A percentile compares a stretch with the other conserved stretches of the same genome.
These are phyloP conservation scores for Puccinellia tenuiflora DNA, from an alignment of 176 grass and related monocot genomes.

Conservation along the genomic window DNA sequence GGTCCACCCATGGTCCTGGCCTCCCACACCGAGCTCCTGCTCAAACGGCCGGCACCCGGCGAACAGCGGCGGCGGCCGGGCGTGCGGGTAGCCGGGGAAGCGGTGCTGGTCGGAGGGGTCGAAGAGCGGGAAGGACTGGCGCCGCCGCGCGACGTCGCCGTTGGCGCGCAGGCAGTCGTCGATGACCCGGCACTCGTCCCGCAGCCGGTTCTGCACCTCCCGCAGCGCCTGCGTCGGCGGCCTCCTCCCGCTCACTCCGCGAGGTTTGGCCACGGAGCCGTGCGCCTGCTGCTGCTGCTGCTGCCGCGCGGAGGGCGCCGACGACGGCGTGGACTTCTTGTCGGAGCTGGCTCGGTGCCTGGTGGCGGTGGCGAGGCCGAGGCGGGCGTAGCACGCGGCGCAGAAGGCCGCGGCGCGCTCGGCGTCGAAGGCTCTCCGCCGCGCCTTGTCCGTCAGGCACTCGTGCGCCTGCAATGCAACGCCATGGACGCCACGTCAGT, in stretches of 20 bases:
- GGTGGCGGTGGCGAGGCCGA: neutral
- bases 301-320: neutral
- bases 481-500: neutral
- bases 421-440: slow-evolving; percentile 50
- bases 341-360: neutral
- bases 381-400: slow-evolving; percentile 38
- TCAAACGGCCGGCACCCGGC: neutral
- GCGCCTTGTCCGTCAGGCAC: slow-evolving; percentile 59
- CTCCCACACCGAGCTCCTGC: neutral
- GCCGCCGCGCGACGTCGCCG: slow-evolving; percentile 17
- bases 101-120: slow-evolving; percentile 37
- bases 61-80: neutral
- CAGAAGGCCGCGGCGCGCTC: slow-evolving; percentile 52
- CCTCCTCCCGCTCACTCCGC: neutral
- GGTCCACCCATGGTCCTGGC: neutral
- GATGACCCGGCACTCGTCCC: slow-evolving; percentile 62
- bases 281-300: neutral
- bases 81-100: slow-evolving; percentile 58
- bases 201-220: slow-evolving; percentile 51
- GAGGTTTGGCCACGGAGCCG: neutral
- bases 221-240: slow-evolving; percentile 23
- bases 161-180: slow-evolving; percentile 55
- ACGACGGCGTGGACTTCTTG: neutral
- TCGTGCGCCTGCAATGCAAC: slow-evolving; percentile 53
- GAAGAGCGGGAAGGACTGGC: slow-evolving; percentile 60